Evolutionary conservation across 352 stramenopile genomes (phyloP).

Genomic region (Globisporangium camurandrum): DNA sequence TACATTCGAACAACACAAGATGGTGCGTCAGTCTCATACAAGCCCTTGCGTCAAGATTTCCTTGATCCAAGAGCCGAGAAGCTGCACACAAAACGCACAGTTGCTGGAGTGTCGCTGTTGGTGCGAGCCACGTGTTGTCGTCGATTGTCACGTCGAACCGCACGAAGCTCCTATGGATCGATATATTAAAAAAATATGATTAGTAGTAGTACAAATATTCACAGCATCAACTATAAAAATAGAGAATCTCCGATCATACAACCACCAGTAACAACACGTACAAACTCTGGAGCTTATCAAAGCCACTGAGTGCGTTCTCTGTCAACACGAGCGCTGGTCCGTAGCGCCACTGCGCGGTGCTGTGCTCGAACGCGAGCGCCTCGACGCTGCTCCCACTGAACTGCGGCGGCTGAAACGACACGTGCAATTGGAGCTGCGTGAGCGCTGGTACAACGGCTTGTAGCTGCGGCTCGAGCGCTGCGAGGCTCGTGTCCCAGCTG

Average conservation of each 20-base stretch:
- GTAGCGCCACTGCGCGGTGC: slow-evolving; percentile 9
- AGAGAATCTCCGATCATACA: too few species aligned
- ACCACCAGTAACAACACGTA: slow-evolving; percentile 2
- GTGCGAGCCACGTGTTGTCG: slow-evolving; percentile 25
- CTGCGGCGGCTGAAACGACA: slow-evolving; percentile 1
- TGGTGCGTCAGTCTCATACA: neutral
- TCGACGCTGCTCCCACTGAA: too few species aligned
- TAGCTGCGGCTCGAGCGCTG: slow-evolving; percentile 8
- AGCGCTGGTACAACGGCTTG: slow-evolving; percentile 18
- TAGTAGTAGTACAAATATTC: neutral
- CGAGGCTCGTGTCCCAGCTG: slow-evolving; percentile 19
- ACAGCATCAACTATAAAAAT: neutral
- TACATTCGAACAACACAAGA: neutral
- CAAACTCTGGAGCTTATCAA: slow-evolving; percentile 23
- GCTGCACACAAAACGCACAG: slow-evolving; percentile 16
- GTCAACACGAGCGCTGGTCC: slow-evolving; percentile 14
- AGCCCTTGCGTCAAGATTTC: too few species aligned
- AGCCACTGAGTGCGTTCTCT: slow-evolving; percentile 12
- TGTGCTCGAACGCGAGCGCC: slow-evolving; percentile 7
- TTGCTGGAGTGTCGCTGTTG: slow-evolving; percentile 19
- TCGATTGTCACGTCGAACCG: slow-evolving; percentile 36
- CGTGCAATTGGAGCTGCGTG: slow-evolving; percentile 14
- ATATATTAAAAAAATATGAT: neutral
- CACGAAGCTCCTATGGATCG: slow-evolving; percentile 17
- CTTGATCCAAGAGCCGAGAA: neutral